Evolutionary conservation across 2,329 filamentous ascomycete species (phyloP), one percentile per base, ranked within the genome.

Genomic region (Stagonosporopsis vannaccii): DNA sequence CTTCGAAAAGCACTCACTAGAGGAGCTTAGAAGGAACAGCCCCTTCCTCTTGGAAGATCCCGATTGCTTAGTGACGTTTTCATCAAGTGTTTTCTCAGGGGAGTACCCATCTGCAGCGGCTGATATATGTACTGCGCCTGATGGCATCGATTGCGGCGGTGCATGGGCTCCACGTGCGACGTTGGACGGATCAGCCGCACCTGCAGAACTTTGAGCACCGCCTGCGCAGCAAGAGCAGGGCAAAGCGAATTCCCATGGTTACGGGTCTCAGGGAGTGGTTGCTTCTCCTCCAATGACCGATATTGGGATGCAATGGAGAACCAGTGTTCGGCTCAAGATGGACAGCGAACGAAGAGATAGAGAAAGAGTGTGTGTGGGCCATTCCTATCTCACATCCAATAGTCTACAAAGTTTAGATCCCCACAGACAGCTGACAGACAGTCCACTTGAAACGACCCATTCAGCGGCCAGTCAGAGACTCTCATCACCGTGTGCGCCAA

Each of bases 151-250:
- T n/a, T 40, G 52, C 33, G 46, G 52, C 46, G 40, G 41, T 50
- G 52, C 28, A 45, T 41, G 46, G 35, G 35, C 22, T 25, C 46
- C 52, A 50, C 52, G 41, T 50, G 52, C 46, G 12, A 56, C 52
- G 52, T 56, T 40, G 25, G 40, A 56, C 52, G 33, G 52, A 45
- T 56, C 52, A 56, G 52, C 45, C 52, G 52, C 52, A 50, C 46
- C 46, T 56, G 46, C 46, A 44, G 37, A 23, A 35, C 33, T 45
- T 33, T 55, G 45, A 56, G 40, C 46, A 36, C 23, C 25, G 26
- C 17, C 26, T 19, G 26, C n/a, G 48, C 9, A 37, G 30, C 19
- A 44, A 32, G 40, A 33, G 36, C 32, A 32, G 30, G 33, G 35
- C 37, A 39, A 25, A 33, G 30, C 41, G 33, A n/a, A 19, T 40